A percentile compares a stretch with the other conserved stretches of the same genome.
Evolutionary conservation across 2,329 filamentous ascomycete species (phyloP).

Genomic region (Onygena corvina): DNA sequence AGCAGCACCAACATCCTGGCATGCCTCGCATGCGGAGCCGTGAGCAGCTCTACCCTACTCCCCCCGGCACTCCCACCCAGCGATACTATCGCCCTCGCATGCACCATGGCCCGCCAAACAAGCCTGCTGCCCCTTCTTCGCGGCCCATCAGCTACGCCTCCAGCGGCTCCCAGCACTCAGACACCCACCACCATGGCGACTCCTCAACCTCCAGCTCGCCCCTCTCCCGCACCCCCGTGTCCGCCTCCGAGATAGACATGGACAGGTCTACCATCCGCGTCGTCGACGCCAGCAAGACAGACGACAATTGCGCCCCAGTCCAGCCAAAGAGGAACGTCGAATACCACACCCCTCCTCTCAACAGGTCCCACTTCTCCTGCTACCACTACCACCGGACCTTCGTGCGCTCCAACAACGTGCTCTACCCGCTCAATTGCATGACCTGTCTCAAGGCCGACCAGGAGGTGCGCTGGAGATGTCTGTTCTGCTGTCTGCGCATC

Average conservation of each 20-base stretch:
- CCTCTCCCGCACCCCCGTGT: constrained; percentile 1
- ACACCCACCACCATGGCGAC: not conserved
- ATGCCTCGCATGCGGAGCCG: not conserved
- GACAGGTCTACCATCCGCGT: not conserved
- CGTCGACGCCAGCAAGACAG: not conserved
- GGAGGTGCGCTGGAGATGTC: constrained; percentile 30
- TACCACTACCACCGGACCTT: constrained; percentile 32
- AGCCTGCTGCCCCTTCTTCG: not conserved
- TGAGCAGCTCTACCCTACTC: not conserved
- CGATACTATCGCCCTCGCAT: not conserved
- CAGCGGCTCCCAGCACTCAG: not conserved
- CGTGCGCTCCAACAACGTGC: constrained; percentile 27
- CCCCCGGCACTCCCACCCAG: not conserved
- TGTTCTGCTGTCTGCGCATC: constrained; percentile 33
- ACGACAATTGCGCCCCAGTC: not conserved
- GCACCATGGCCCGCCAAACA: not conserved
- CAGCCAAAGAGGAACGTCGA: constrained; percentile 7
- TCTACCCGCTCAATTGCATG: constrained; percentile 35
- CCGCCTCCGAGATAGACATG: not conserved
- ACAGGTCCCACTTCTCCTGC: constrained; percentile 29
- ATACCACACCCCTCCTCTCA: constrained; percentile 25
- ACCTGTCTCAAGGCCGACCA: constrained; percentile 31
- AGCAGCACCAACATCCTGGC: not conserved
- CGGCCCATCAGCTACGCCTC: not conserved
- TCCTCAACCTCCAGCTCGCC: not conserved